Evolutionary conservation across 2,329 filamentous ascomycete genomes (phyloP).

Genomic region (Aspergillus amoenus): DNA sequence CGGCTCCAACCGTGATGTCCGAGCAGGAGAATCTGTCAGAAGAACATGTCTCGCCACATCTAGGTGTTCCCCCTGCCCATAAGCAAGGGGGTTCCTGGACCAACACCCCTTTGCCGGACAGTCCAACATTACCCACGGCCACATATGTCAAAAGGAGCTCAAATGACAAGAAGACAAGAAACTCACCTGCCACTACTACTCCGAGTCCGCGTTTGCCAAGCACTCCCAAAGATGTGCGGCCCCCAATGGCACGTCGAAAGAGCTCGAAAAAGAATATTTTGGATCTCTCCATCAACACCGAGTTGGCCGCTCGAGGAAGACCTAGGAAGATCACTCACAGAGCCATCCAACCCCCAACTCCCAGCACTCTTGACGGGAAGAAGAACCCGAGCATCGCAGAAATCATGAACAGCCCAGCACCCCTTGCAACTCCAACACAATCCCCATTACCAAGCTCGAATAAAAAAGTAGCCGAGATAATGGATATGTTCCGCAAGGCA

Average conservation of each 20-base stretch:
- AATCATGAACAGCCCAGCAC: slow-evolving; percentile 43
- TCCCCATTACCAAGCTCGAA: slow-evolving; percentile 26
- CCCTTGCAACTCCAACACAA: slow-evolving; percentile 25
- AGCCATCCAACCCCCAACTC: slow-evolving; percentile 38
- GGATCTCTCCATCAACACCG: slow-evolving; percentile 42
- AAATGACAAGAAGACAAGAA: slow-evolving; percentile 7
- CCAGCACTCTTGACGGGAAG: slow-evolving; percentile 24
- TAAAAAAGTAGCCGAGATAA: slow-evolving; percentile 40
- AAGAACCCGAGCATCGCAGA: slow-evolving; percentile 40
- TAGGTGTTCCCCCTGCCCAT: slow-evolving; percentile 32
- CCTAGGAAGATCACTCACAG: slow-evolving; percentile 34
- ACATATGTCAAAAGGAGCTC: slow-evolving; percentile 6
- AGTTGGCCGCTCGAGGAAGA: slow-evolving; percentile 34
- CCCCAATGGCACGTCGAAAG: slow-evolving; percentile 18
- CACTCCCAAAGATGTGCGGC: slow-evolving; percentile 9
- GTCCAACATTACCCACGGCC: slow-evolving; percentile 33
- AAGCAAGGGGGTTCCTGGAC: slow-evolving; percentile 34
- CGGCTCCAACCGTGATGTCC: slow-evolving; percentile 31
- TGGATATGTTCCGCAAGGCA: slow-evolving; percentile 43
- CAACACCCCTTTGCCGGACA: slow-evolving; percentile 34
- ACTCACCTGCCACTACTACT: slow-evolving; percentile 11
- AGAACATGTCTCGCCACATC: slow-evolving; percentile 16
- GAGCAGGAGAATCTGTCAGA: slow-evolving; percentile 15
- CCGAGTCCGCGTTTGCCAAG: neutral
- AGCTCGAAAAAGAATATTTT: slow-evolving; percentile 37